A percentile compares a stretch with the other conserved stretches of the same genome.
These are phyloP conservation scores for Calonectria multiphialidica DNA, from an alignment of 2,329 filamentous ascomycete genomes.

Conservation along the genomic window DNA sequence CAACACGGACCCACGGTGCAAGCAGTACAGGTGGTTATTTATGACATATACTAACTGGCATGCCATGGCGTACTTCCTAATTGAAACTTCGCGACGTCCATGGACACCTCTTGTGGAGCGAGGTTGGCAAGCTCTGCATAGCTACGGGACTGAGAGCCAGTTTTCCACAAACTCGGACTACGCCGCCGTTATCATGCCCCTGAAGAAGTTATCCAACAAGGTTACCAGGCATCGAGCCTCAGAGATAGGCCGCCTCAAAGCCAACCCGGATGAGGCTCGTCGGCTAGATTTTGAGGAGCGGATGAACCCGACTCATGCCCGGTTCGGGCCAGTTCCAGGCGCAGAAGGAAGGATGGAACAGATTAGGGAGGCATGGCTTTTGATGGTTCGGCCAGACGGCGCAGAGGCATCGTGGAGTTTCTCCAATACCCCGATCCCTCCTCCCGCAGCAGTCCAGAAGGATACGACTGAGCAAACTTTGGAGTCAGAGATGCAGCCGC, in stretches of 20 bases:
- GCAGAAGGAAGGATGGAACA: conserved; percentile 61
- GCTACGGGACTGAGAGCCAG: conserved; percentile 54
- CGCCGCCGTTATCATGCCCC: conserved; percentile 64
- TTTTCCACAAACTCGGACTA: conserved; percentile 59
- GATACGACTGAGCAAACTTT: background rate
- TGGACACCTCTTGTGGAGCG: conserved; percentile 65
- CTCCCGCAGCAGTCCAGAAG: background rate
- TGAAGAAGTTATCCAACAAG: conserved; percentile 66
- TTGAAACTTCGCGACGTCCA: conserved; percentile 59
- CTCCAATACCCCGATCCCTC: conserved; percentile 21
- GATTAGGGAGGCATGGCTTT: conserved; percentile 62
- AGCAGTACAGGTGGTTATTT: conserved; percentile 63
- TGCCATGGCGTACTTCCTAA: conserved; percentile 61
- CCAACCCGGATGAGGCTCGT: conserved; percentile 61
- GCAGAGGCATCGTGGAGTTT: conserved; percentile 28
- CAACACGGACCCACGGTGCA: conserved; percentile 66
- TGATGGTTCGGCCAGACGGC: conserved; percentile 56
- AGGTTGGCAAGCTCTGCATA: conserved; percentile 61
- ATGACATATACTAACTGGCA: conserved; percentile 66
- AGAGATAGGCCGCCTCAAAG: conserved; percentile 62
- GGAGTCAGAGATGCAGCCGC: conserved; percentile 1
- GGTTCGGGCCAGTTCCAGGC: conserved; percentile 62
- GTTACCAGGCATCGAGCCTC: conserved; percentile 64
- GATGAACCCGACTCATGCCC: conserved; percentile 55
- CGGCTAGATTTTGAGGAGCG: conserved; percentile 63